phyloP scores from a whole-genome alignment of 1,139 yeast species.

The Yamadazyma diospyri region DNA sequence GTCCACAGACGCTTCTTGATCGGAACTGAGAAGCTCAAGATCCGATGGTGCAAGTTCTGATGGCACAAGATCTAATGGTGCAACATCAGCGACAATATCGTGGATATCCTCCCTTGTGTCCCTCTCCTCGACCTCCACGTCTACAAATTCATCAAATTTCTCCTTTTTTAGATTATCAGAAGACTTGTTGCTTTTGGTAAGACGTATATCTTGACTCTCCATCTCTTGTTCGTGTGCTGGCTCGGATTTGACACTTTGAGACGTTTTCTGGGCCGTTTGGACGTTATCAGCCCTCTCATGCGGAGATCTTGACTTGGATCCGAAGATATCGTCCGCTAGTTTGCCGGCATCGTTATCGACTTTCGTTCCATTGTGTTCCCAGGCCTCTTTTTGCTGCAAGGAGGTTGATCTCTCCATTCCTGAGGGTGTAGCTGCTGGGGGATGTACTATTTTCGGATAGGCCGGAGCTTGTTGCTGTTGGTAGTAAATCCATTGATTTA shows the following conservation, averaged over 20 bases:
- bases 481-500: constrained; percentile 16
- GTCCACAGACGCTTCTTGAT: no score
- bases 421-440: constrained; percentile 1
- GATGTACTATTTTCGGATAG: background rate
- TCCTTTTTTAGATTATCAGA: no score
- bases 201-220: constrained; percentile 4
- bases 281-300: no score
- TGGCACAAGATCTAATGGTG: background rate
- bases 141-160: no score
- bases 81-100: no score
- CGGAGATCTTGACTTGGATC: constrained; percentile 15
- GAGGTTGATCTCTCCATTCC: background rate
- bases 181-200: constrained; percentile 14
- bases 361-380: constrained; percentile 26
- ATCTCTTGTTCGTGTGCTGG: constrained; percentile 6
- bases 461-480: constrained; percentile 9
- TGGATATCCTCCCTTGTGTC: no score
- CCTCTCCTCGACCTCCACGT: background rate
- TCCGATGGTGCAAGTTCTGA: constrained; percentile 2
- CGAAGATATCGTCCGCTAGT: constrained; percentile 42
- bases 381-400: constrained; percentile 34
- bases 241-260: constrained; percentile 17
- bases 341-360: constrained; percentile 30
- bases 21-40: background rate
- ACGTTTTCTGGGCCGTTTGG: constrained; percentile 10